Percentiles rank a stretch among this genome's conserved stretches.
Conservation (phyloP, 352 stramenopile genomes). For the Globisporangium spiculum region DNA sequence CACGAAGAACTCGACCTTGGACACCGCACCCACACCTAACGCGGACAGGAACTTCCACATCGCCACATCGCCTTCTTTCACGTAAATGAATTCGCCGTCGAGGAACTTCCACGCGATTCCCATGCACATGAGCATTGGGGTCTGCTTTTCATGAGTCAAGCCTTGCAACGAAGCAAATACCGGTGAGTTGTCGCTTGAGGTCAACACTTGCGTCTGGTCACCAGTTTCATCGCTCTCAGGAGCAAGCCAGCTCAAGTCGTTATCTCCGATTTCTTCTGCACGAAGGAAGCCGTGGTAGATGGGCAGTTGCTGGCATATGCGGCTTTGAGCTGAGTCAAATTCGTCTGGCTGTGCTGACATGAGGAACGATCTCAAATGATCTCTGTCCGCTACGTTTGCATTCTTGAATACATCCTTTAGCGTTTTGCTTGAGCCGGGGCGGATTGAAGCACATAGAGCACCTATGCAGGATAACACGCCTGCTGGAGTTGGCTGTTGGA, state of each 20-base stretch:
- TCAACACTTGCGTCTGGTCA: background rate
- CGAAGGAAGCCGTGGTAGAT: conserved; percentile 46
- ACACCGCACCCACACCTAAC: conserved; percentile 34
- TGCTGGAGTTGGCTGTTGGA: conserved; percentile 62
- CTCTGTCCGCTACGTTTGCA: conserved; percentile 27
- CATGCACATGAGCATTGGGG: conserved; percentile 30
- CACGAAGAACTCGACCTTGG: conserved; percentile 50
- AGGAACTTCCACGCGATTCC: conserved; percentile 45
- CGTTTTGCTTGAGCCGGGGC: background rate
- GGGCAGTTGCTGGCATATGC: conserved; percentile 38
- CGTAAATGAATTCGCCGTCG: conserved; percentile 47
- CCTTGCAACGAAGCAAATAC: conserved; percentile 31
- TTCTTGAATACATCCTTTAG: conserved; percentile 24
- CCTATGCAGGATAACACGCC: conserved; percentile 51
- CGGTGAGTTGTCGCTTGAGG: conserved; percentile 18
- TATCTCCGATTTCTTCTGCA: conserved; percentile 12
- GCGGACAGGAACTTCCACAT: conserved; percentile 27
- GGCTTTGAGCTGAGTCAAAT: conserved; percentile 27
- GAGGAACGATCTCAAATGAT: conserved; percentile 46
- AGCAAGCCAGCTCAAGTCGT: conserved; percentile 25
- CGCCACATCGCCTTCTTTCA: conserved; percentile 37
- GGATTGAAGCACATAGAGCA: conserved; percentile 7
- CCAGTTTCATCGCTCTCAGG: conserved; percentile 12
- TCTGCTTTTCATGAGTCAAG: conserved; percentile 16
- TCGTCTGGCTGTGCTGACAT: conserved; percentile 37